Conservation (phyloP, 371 early-diverging fungal species). For the Mucor plumbeus region DNA sequence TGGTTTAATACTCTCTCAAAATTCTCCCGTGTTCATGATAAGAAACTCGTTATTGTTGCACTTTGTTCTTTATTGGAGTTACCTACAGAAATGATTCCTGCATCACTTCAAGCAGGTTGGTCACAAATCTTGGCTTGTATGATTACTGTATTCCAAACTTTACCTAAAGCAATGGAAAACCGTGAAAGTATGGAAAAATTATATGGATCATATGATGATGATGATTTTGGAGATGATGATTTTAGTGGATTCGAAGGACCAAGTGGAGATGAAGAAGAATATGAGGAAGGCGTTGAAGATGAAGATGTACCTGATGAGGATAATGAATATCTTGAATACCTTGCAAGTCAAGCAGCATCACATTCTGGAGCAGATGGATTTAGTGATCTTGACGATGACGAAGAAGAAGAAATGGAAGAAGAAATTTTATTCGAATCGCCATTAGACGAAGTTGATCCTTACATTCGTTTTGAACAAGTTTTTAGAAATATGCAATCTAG, state of each 20-base stretch:
- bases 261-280: constrained; percentile 47
- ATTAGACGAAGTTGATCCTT: constrained; percentile 85
- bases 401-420: constrained; percentile 75
- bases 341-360: constrained; percentile 62
- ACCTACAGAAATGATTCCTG: constrained; percentile 74
- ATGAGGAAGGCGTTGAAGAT: constrained; percentile 49
- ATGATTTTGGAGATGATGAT: constrained; percentile 61
- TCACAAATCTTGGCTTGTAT: constrained; percentile 68
- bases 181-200: constrained; percentile 70
- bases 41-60: constrained; percentile 85
- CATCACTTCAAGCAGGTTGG: constrained; percentile 72
- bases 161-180: constrained; percentile 80
- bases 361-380: constrained; percentile 39
- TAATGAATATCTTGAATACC: constrained; percentile 66
- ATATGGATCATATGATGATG: constrained; percentile 71
- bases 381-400: constrained; percentile 52
- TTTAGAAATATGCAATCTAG: constrained; percentile 43
- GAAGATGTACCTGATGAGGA: constrained; percentile 67
- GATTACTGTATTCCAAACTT: constrained; percentile 72
- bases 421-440: constrained; percentile 85
- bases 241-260: constrained; percentile 41
- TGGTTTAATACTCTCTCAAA: constrained; percentile 78
- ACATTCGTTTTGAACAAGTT: constrained; percentile 69
- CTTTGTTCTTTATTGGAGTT: constrained; percentile 77
- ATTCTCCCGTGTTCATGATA: constrained; percentile 90